Percentiles rank a stretch among this genome's conserved stretches.
phyloP scores from a whole-genome alignment of 1,284 basidiomycete species.

The Melampsora americana region DNA sequence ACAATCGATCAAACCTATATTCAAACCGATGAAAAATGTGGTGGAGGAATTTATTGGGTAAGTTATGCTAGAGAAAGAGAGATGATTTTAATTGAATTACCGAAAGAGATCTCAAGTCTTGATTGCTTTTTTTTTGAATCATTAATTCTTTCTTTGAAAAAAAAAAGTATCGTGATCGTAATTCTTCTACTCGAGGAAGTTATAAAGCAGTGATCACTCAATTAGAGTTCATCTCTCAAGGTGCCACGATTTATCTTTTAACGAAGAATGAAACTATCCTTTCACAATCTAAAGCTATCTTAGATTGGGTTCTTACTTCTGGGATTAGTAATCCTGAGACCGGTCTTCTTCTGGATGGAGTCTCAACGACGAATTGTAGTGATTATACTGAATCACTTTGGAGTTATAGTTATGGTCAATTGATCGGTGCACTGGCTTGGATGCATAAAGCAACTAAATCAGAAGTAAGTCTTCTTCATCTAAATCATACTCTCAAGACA shows the following conservation, averaged over 20 bases:
- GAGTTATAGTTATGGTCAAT: conserved; percentile 9
- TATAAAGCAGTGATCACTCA: conserved; percentile 11
- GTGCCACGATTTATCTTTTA: background rate
- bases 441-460: conserved; percentile 4
- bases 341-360: background rate
- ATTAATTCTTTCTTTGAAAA: too few species aligned
- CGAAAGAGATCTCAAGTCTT: too few species aligned
- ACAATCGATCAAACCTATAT: background rate
- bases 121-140: too few species aligned
- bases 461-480: too few species aligned
- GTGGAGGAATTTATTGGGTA: conserved; percentile 8
- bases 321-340: background rate
- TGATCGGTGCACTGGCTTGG: background rate
- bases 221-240: conserved; percentile 6
- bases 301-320: conserved; percentile 5
- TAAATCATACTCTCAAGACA: too few species aligned
- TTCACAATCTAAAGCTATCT: background rate
- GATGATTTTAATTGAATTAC: too few species aligned
- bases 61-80: too few species aligned
- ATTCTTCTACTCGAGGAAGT: background rate
- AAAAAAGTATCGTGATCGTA: background rate
- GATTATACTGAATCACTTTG: background rate
- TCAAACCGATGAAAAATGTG: background rate
- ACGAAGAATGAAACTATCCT: conserved; percentile 1
- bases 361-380: background rate